Conservation (phyloP, 2,329 filamentous ascomycete genomes). For the Pseudogymnoascus sp. region DNA sequence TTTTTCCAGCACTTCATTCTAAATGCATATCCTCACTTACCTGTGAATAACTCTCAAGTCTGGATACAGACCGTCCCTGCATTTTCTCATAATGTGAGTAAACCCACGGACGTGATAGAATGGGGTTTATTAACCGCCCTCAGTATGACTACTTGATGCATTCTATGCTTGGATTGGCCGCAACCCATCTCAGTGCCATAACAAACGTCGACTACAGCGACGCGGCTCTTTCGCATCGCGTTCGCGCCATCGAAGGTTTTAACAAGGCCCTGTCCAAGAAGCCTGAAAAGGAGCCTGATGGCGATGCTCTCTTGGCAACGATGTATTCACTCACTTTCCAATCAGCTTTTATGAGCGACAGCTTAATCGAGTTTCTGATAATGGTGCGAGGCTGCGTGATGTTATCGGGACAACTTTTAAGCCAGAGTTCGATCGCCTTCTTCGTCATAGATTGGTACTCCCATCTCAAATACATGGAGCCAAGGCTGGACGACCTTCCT, state of each 20-base stretch:
- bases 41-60: conserved; percentile 54
- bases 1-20: conserved; percentile 60
- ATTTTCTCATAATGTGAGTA: conserved; percentile 55
- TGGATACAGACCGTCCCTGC: conserved; percentile 61
- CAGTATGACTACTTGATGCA: conserved; percentile 62
- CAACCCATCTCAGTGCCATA: conserved; percentile 53
- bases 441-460: conserved; percentile 36
- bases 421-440: conserved; percentile 42
- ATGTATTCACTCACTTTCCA: conserved; percentile 53
- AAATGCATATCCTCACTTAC: conserved; percentile 54
- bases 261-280: conserved; percentile 43
- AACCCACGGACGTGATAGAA: not conserved
- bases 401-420: conserved; percentile 45
- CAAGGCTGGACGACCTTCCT: conserved; percentile 38
- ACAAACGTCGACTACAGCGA: conserved; percentile 22
- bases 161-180: conserved; percentile 58
- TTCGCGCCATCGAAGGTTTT: conserved; percentile 55
- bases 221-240: conserved; percentile 53
- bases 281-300: conserved; percentile 39
- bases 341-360: conserved; percentile 48
- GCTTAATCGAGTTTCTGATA: conserved; percentile 51
- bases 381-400: conserved; percentile 50
- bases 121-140: not conserved
- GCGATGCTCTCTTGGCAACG: conserved; percentile 50
- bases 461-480: conserved; percentile 34